Evolutionary conservation across 2,329 filamentous ascomycete species (phyloP).

Genomic region (Leptographium radiaticola): DNA sequence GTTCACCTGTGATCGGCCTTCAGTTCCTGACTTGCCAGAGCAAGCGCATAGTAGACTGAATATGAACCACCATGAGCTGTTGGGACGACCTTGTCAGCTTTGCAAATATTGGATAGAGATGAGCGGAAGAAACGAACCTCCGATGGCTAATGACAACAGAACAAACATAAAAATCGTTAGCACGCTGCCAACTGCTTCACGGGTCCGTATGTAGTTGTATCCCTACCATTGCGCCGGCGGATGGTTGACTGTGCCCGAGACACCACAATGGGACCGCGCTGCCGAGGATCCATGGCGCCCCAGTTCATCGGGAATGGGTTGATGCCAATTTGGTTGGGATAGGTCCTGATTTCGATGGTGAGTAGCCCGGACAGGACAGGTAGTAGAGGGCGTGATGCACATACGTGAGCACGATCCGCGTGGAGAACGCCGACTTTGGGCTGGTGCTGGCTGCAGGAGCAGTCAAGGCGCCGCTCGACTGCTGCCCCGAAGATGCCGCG

Average conservation of each 20-base stretch:
- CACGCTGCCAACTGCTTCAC: background rate
- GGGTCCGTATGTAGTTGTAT: background rate
- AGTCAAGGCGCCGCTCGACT: slow-evolving; percentile 6
- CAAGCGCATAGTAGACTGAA: slow-evolving; percentile 87
- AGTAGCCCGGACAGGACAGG: too few species aligned
- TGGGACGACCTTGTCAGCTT: slow-evolving; percentile 16
- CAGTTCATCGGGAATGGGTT: slow-evolving; percentile 81
- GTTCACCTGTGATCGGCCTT: slow-evolving; percentile 55
- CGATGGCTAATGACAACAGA: slow-evolving; percentile 7
- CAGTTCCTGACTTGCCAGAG: slow-evolving; percentile 82
- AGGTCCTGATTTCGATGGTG: slow-evolving; percentile 40
- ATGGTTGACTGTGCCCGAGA: slow-evolving; percentile 65
- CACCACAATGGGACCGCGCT: slow-evolving; percentile 80
- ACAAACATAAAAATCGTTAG: slow-evolving; percentile 1
- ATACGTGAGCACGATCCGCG: slow-evolving; percentile 43
- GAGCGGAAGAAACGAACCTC: slow-evolving; percentile 6
- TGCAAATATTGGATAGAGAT: background rate
- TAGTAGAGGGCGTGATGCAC: background rate
- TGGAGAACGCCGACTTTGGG: slow-evolving; percentile 34
- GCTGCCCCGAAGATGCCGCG: slow-evolving; percentile 9
- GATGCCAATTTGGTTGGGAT: slow-evolving; percentile 88
- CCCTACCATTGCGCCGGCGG: slow-evolving; percentile 63
- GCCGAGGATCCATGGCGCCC: slow-evolving; percentile 63
- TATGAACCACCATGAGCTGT: slow-evolving; percentile 66
- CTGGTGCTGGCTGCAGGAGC: slow-evolving; percentile 3